Base-by-base conservation (phyloP, 768 basidiomycete genomes). In the Hortiboletus flavorubellus region DNA sequence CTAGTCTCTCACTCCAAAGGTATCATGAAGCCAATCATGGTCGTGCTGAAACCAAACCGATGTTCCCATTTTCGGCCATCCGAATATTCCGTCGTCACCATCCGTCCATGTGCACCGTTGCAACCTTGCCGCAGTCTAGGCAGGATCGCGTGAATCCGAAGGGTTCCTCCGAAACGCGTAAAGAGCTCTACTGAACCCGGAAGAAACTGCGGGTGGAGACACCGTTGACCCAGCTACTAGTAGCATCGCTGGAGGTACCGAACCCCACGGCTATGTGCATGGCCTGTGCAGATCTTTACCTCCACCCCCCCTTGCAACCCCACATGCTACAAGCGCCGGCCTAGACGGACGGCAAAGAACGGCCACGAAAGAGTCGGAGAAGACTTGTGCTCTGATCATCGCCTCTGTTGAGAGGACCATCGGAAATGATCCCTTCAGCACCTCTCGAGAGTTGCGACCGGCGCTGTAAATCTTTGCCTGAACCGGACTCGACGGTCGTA, bases 61-160 rank as follows among this genome's bases (percentile, higher is more conserved):
- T 37, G 35, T 26, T 21, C 29, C 18, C 45, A 43, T 35, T n/a
- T 42, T 12, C 23, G 26, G 26, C 54, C 34, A n/a, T 3, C 23
- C 14, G 7, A 43, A 10, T 5, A 5, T 15, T 11, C 26, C 29
- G 46, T 55, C 30, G 11, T n/a, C 45, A 53, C 29, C 54, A 38
- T 15, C 35, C 18, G 29, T 29, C 61, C 62, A 43, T 12, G n/a
- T 39, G 53, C 7, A 49, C 8, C 34, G 37, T 48, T 11, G 47
- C 42, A 52, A 29, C 37, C 9, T 18, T 29, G 48, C 29, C 59
- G 60, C 63, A 59, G 57, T 67, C 46, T 15, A 65, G 63, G n/a
- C 21, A 5, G 7, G 21, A 38, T 21, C 63, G 65, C 63, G 18
- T 4, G 49, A 54, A 38, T 39, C 23, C 39, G 40, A 38, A 34